A percentile compares a stretch with the other conserved stretches of the same genome.
Evolutionary conservation across 495 filamentous ascomycete genomes (phyloP).

Genomic region (Extremus antarcticus): DNA sequence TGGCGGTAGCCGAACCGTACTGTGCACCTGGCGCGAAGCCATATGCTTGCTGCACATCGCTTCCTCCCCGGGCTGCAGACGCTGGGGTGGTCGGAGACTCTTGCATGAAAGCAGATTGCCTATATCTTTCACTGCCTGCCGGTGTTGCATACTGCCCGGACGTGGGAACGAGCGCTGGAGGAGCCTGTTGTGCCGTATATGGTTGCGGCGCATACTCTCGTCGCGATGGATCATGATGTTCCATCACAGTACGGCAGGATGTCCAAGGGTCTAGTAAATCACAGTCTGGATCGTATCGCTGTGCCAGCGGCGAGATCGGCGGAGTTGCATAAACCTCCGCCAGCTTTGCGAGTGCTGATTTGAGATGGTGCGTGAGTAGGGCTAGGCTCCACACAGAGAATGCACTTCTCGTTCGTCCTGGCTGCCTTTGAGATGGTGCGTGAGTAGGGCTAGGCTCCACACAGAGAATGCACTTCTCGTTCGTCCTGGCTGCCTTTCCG

Average conservation of each 20-base stretch:
- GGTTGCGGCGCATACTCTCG: slow-evolving; percentile 25
- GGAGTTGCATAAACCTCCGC: slow-evolving; percentile 33
- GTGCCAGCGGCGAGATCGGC: slow-evolving; percentile 33
- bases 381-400: not conserved
- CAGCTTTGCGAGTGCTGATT: slow-evolving; percentile 16
- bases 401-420: too few relatives aligned
- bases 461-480: too few relatives aligned
- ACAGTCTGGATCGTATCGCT: slow-evolving; percentile 22
- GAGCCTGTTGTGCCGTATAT: slow-evolving; percentile 21
- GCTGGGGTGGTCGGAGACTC: slow-evolving; percentile 25
- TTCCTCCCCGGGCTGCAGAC: slow-evolving; percentile 31
- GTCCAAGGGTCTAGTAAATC: slow-evolving; percentile 9
- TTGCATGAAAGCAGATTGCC: slow-evolving; percentile 22
- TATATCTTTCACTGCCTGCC: slow-evolving; percentile 26
- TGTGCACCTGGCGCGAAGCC: slow-evolving; percentile 46
- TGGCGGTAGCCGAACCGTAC: slow-evolving; percentile 34
- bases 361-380: not conserved
- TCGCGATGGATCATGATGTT: slow-evolving; percentile 32
- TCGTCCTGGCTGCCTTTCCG: too few relatives aligned
- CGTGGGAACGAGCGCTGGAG: slow-evolving; percentile 17
- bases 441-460: not conserved
- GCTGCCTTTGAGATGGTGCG: too few relatives aligned
- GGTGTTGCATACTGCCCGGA: slow-evolving; percentile 22
- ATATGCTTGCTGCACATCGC: slow-evolving; percentile 37
- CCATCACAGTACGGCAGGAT: slow-evolving; percentile 28